Base-by-base conservation (phyloP, 768 basidiomycete genomes). In the Tephrocybe rancida region DNA sequence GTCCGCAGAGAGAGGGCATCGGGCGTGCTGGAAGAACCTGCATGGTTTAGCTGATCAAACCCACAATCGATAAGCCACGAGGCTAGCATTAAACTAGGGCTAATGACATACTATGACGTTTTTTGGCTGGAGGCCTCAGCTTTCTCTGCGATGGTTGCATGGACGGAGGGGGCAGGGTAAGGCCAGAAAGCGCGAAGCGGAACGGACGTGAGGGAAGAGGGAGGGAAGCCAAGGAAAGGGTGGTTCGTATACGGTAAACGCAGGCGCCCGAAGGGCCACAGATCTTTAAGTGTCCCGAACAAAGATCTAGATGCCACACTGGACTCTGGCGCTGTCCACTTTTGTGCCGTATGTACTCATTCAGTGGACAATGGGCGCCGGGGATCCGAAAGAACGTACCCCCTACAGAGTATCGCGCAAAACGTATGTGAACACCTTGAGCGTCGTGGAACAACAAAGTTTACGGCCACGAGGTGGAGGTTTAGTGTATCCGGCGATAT, bases 41-140 rank as follows among this genome's bases (percentile, higher is more conserved):
- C 79, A 81, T 21, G 78, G 79, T 64, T 79, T 81, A 21, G 78
- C 79, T 81, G 60, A 46, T 54, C 10, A 35, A 46, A 48, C 27
- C 29, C 22, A 34, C 27, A 9, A 35, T 50, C 52, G 51, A 55
- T 61, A 34, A 64, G 54, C 42, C 42, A 48, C 25, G 30, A 48
- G 34, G 41, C 24, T n/a, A 43, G 34, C 30, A 24, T 19, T 50
- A 46, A 22, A 41, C 27, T 30, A 45, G 37, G 44, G 18, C 32
- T 10, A 32, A 43, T 39, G 55, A 61, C 68, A 52, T 62, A 77
- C 75, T 75, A 55, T 77, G 75, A 57, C 73, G 67, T 63, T 77
- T 77, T 64, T 71, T 71, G 24, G 66, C 66, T 11, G 69, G 67
- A 44, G 65, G 67, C 11, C 47, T 45, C 3, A 27, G 25, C 25